A percentile compares a stretch with the other conserved stretches of the same genome.
Conservation (phyloP, 768 basidiomycete genomes). For the Dentipellis sp. region DNA sequence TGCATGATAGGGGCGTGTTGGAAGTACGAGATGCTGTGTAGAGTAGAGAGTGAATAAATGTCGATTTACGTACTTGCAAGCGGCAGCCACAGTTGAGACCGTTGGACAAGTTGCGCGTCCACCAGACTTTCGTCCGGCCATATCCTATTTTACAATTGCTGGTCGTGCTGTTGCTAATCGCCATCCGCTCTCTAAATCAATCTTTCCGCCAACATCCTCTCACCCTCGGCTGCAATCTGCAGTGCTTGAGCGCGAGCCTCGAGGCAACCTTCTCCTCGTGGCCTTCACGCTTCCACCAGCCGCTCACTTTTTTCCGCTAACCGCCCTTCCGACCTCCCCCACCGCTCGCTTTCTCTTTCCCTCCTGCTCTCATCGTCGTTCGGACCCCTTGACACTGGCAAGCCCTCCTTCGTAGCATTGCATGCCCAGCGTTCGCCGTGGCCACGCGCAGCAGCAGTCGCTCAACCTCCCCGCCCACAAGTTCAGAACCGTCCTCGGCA, state of each 20-base stretch:
- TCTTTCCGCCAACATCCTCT: not conserved
- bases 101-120: not conserved
- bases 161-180: not conserved
- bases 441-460: constrained; percentile 23
- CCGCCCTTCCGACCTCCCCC: constrained; percentile 8
- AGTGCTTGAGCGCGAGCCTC: constrained; percentile 7
- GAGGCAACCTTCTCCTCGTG: constrained; percentile 22
- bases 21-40: not conserved
- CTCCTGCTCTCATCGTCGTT: constrained; percentile 18
- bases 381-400: constrained; percentile 14
- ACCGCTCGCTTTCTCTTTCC: constrained; percentile 10
- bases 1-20: not conserved
- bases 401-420: constrained; percentile 23
- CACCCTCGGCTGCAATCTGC: not conserved
- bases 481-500: constrained; percentile 40
- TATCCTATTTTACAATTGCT: not conserved
- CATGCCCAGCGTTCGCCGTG: constrained; percentile 32
- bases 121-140: not conserved
- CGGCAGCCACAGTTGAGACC: not conserved
- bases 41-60: constrained; percentile 20
- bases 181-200: not conserved
- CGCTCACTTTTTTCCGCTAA: constrained; percentile 19
- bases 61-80: constrained; percentile 27
- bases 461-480: constrained; percentile 30
- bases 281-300: constrained; percentile 25